These are phyloP conservation scores for Amaranthus tricolor DNA, from an alignment of 179 eudicot genomes.

Conservation along the genomic window DNA sequence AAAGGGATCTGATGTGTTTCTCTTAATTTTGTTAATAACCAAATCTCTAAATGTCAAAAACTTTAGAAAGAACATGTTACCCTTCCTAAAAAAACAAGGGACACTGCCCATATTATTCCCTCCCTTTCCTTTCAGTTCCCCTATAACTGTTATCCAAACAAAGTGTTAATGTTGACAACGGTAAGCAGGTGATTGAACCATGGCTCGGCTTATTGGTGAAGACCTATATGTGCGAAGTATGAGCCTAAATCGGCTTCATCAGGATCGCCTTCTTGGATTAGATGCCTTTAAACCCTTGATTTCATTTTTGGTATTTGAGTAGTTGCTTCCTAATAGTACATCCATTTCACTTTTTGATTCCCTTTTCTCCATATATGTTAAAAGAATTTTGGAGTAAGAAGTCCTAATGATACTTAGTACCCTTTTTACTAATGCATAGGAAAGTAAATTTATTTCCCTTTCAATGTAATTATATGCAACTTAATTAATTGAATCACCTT, in stretches of 20 bases:
- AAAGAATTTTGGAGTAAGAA: neutral
- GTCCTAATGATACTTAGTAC: neutral
- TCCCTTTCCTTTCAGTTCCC: no score
- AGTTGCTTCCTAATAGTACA: constrained; percentile 51
- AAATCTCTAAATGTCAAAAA: no score
- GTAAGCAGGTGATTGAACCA: constrained; percentile 33
- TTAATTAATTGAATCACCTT: no score
- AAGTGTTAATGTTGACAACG: constrained; percentile 36
- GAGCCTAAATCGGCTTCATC: constrained; percentile 40
- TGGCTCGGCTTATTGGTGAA: constrained; percentile 31
- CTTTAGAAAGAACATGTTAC: no score
- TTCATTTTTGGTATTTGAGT: constrained; percentile 38
- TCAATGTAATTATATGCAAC: constrained; percentile 4
- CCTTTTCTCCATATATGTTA: neutral
- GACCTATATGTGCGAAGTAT: constrained; percentile 28
- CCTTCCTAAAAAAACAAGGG: no score
- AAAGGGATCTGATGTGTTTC: no score
- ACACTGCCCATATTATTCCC: no score
- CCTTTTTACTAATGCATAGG: constrained; percentile 3
- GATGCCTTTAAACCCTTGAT: constrained; percentile 60
- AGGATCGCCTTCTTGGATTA: constrained; percentile 47
- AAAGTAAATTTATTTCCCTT: neutral
- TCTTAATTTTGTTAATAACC: no score
- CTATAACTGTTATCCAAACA: no score
- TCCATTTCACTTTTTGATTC: neutral